Base-by-base conservation (phyloP, 225 moss, liverwort and hornwort species). In the Antitrichia curtipendula region DNA sequence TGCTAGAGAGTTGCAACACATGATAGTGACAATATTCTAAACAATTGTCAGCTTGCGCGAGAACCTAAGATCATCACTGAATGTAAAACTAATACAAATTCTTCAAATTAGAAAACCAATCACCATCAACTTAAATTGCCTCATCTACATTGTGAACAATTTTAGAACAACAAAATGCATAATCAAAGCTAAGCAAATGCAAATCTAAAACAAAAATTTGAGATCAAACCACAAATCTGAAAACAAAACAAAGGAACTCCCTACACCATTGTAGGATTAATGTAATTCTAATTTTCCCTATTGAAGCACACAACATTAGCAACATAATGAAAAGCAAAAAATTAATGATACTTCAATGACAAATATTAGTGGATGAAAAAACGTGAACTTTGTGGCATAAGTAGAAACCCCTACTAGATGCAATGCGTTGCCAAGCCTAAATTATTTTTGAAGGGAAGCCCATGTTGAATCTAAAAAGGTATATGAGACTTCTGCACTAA, bases 121-220 rank as follows among this genome's bases (percentile, higher is more conserved):
- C 12, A 68, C 13, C 4, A 24, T 40, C 68, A 65, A 36, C 0
- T 65, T 36, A 20, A n/a, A 4, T 65, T 20, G 11, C 6, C 6
- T 65, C 65, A 65, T 20, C 23, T n/a, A 23, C 13, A 68, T 38
- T 38, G 2, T 3, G 0, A 38, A 38, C 1, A 4, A 38, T 23
- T 38, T 22, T 23, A 22, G 13, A 68, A 12, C n/a, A 22, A 38
- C 7, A 68, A 38, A 68, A 38, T 4, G 13, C 13, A 7, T 13
- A 23, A 38, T 4, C 0, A 4, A 0, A 38, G 0, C 1, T 0
- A 38, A 38, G 13, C 7, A 68, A n/a, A n/a, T 4, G 6, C 32
- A 62, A 16, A 31, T 62, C 1, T 4, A 63, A 64, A 34, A 18
- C 0, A 64, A 7, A 68, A 38, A 69, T 40, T 40, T 69, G 23